Evolutionary conservation across 176 grass and related monocot species (phyloP), one percentile per base, ranked within the genome.

Genomic region (Miscanthus lutarioriparius): DNA sequence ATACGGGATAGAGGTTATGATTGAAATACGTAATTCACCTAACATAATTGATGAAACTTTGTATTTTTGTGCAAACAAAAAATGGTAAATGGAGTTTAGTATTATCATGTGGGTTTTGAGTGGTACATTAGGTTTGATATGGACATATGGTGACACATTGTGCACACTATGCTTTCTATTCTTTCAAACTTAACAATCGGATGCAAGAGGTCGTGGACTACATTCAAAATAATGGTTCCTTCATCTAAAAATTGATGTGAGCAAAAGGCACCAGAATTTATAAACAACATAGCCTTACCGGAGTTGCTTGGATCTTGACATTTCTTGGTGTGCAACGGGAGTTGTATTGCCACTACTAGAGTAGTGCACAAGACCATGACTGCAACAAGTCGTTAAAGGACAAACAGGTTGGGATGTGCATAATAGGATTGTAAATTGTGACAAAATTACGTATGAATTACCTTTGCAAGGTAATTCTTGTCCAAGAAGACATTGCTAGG

Each of bases 401-500:
- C 11, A 72, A 72, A 15, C 54, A 22, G 56, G 56, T 83, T 87
- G 61, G 39, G 62, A 59, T 84, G 68, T 41, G 63, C 63, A 3
- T 8, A 83, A 75, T 56, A 77, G 26, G 17, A 70, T 25, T 63
- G 39, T 9, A 8, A 20, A 32, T 6, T 25, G 30, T 8, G 70
- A 73, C 19, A 58, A 82, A 72, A 54, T 87, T 44, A 67, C 68
- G 23, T 26, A 44, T 4, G n/a, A 66, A 43, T 66, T 92, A 97
- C 95, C 92, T 97, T 97, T 8, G 86, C 95, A 4, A 89, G 82
- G 35, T 91, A 94, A 74, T 89, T 91, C 83, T 72, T 92, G 83
- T 94, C 92, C 76, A 97, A 79, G 25, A 97, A 88, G 47, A 97
- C 81, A 86, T 97, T 97, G 54, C 95, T 94, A 75, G 95, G 88